phyloP scores from a whole-genome alignment of 179 eudicot species.

The Corrigiola litoralis region DNA sequence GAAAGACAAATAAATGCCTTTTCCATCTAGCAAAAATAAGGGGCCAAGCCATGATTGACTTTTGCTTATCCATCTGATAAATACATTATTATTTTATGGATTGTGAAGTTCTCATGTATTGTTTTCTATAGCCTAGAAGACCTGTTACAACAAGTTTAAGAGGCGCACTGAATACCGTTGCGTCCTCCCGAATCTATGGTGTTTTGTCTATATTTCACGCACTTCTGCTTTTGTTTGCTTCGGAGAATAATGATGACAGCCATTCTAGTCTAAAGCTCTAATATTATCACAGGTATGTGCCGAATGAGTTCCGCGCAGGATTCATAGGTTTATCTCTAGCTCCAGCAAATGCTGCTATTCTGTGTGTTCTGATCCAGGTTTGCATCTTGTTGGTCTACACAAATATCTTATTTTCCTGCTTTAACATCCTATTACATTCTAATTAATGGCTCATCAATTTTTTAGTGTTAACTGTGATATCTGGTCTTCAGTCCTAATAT shows the following conservation, averaged over 20 bases:
- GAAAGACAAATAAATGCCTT: not conserved
- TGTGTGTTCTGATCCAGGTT: conserved; percentile 60
- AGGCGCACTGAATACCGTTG: too few relatives aligned
- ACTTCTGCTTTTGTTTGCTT: not conserved
- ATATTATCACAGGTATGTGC: conserved; percentile 52
- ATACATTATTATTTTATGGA: too few relatives aligned
- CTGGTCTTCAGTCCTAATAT: not conserved
- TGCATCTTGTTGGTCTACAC: too few relatives aligned
- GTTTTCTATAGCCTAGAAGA: too few relatives aligned
- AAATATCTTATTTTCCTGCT: too few relatives aligned
- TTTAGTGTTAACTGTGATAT: not conserved
- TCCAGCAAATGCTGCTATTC: conserved; percentile 69
- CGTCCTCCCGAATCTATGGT: too few relatives aligned
- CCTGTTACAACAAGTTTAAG: too few relatives aligned
- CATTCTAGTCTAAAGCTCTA: not conserved
- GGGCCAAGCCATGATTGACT: too few relatives aligned
- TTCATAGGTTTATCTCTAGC: conserved; percentile 71
- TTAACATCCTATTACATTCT: too few relatives aligned
- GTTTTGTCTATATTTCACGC: not conserved
- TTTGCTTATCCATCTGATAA: too few relatives aligned
- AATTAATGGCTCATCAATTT: not conserved
- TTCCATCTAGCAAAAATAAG: too few relatives aligned
- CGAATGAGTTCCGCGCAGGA: conserved; percentile 89
- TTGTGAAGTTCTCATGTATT: too few relatives aligned
- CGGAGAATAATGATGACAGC: not conserved